phyloP scores from a whole-genome alignment of 139 green algal genomes.

The Desmodesmus armatus region DNA sequence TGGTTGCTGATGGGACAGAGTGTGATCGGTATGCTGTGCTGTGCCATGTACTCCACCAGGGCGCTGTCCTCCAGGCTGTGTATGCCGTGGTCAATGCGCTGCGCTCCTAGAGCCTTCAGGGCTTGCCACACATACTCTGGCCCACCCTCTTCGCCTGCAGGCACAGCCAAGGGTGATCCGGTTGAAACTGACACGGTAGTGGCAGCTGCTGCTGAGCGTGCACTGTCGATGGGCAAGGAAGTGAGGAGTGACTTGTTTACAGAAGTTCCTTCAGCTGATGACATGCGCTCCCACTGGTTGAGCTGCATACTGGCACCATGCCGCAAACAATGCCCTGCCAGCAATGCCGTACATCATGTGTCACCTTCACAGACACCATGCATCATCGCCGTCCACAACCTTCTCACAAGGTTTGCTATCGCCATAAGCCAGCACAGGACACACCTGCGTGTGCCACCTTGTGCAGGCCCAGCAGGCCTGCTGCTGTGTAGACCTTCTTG shows the following conservation, averaged over 20 bases:
- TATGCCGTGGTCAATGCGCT: slow-evolving; percentile 80
- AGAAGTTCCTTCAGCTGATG: too few relatives aligned
- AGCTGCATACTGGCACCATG: too few relatives aligned
- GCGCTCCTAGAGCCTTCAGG: slow-evolving; percentile 52
- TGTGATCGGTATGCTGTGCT: slow-evolving; percentile 61
- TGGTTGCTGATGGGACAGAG: slow-evolving; percentile 82
- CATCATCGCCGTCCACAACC: too few relatives aligned
- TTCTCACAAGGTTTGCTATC: too few relatives aligned
- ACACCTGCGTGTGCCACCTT: slow-evolving; percentile 63
- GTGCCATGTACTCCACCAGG: slow-evolving; percentile 61
- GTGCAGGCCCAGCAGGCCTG: slow-evolving; percentile 44
- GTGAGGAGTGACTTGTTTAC: neutral
- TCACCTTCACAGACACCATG: too few relatives aligned
- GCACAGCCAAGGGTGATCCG: neutral
- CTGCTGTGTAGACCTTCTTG: slow-evolving; percentile 41
- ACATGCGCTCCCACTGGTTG: too few relatives aligned
- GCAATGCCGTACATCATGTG: too few relatives aligned
- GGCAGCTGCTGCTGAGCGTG: neutral
- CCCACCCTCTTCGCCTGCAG: slow-evolving; percentile 67
- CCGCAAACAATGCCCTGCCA: too few relatives aligned
- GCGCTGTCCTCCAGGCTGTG: slow-evolving; percentile 67
- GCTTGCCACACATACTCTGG: slow-evolving; percentile 68
- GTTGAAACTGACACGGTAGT: neutral
- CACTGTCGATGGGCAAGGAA: neutral
- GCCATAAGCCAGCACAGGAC: neutral